A percentile compares a stretch with the other conserved stretches of the same genome.
These are phyloP conservation scores for Cryphonectria radicalis DNA, from an alignment of 2,329 filamentous ascomycete species.

Conservation along the genomic window DNA sequence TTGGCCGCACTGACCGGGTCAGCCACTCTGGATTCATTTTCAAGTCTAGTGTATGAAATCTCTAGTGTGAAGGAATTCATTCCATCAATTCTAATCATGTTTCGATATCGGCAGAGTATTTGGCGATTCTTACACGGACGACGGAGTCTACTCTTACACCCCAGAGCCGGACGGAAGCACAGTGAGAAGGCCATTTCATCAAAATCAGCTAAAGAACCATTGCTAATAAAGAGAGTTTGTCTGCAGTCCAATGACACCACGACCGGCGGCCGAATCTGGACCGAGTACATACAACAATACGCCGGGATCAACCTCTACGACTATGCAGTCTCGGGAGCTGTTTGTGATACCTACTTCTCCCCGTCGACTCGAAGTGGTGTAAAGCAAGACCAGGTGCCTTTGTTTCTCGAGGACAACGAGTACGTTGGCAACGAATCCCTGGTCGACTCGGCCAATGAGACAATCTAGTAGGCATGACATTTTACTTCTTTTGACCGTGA, in stretches of 20 bases:
- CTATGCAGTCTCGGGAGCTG: conserved; percentile 34
- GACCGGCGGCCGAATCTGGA: conserved; percentile 29
- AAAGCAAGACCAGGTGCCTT: conserved; percentile 28
- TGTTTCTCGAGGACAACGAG: conserved; percentile 28
- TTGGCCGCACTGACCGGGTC: conserved; percentile 20
- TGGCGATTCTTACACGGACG: conserved; percentile 28
- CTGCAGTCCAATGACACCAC: conserved; percentile 21
- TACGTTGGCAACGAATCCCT: conserved; percentile 22
- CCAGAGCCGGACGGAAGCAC: conserved; percentile 18
- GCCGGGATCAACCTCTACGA: conserved; percentile 30
- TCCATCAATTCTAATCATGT: neutral
- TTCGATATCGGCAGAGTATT: conserved; percentile 17
- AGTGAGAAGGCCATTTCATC: neutral
- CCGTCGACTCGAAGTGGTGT: conserved; percentile 21
- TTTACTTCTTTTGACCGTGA: neutral
- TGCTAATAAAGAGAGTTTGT: neutral
- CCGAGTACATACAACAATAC: conserved; percentile 31
- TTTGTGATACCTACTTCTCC: conserved; percentile 31
- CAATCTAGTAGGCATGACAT: conserved; percentile 20
- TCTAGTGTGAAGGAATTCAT: neutral
- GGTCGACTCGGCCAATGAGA: conserved; percentile 19
- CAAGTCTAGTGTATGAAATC: conserved; percentile 23
- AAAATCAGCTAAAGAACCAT: neutral
- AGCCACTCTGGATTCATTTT: conserved; percentile 22
- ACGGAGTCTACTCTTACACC: conserved; percentile 25